These are phyloP conservation scores for Berkeleyomyces rouxiae DNA, from an alignment of 2,329 filamentous ascomycete genomes.

Conservation along the genomic window DNA sequence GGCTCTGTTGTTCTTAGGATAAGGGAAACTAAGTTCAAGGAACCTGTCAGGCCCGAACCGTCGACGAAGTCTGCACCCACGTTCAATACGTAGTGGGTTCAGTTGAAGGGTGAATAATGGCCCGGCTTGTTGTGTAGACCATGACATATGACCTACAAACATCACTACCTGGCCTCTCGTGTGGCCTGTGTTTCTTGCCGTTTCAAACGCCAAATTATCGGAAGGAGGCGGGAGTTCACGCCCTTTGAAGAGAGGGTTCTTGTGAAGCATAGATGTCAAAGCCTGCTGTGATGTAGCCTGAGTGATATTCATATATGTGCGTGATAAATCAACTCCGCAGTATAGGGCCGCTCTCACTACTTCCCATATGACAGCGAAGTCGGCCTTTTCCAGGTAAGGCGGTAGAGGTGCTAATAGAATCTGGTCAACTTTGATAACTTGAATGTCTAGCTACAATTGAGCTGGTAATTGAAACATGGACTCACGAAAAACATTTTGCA, in stretches of 20 bases:
- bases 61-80: slow-evolving; percentile 34
- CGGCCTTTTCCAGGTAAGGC: slow-evolving; percentile 29
- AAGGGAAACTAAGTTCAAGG: slow-evolving; percentile 37
- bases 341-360: slow-evolving; percentile 30
- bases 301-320: neutral
- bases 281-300: neutral
- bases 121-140: slow-evolving; percentile 21
- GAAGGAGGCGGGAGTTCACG: slow-evolving; percentile 33
- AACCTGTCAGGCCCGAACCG: slow-evolving; percentile 43
- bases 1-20: slow-evolving; percentile 20
- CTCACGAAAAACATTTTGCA: slow-evolving; percentile 27
- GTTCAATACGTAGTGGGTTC: slow-evolving; percentile 31
- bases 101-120: slow-evolving; percentile 32
- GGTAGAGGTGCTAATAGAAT: slow-evolving; percentile 18
- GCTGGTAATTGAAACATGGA: slow-evolving; percentile 4
- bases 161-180: slow-evolving; percentile 24
- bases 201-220: slow-evolving; percentile 28
- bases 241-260: slow-evolving; percentile 25
- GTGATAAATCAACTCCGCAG: slow-evolving; percentile 26
- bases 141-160: slow-evolving; percentile 27
- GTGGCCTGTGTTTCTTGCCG: slow-evolving; percentile 24
- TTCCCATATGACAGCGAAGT: slow-evolving; percentile 37
- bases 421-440: neutral
- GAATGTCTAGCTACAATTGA: neutral
- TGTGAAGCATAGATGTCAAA: slow-evolving; percentile 18